Evolutionary conservation across 2,329 filamentous ascomycete genomes (phyloP).

Genomic region (Beauveria asiatica): DNA sequence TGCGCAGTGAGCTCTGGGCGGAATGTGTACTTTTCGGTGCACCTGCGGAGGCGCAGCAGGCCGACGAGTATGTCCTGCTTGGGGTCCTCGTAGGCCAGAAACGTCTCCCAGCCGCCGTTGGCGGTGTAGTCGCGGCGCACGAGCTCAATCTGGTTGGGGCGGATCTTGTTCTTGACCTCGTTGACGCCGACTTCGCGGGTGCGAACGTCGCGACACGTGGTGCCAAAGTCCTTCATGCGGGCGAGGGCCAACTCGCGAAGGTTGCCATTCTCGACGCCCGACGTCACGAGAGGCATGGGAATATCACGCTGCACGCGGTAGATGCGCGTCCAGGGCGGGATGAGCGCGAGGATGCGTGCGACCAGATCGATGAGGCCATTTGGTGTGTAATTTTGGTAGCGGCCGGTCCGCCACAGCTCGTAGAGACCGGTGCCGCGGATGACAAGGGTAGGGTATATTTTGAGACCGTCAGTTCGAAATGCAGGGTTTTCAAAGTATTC

Average conservation of each 20-base stretch:
- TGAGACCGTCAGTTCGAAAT: conserved; percentile 92
- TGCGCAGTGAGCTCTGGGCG: conserved; percentile 78
- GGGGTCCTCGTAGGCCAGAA: conserved; percentile 93
- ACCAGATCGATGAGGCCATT: conserved; percentile 95
- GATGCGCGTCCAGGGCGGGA: conserved; percentile 96
- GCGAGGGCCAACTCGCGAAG: conserved; percentile 85
- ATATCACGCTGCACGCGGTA: conserved; percentile 98
- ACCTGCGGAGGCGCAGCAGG: conserved; percentile 80
- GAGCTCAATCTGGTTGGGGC: conserved; percentile 91
- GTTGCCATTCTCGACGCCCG: conserved; percentile 96
- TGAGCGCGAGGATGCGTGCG: conserved; percentile 86
- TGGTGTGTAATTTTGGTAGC: conserved; percentile 98
- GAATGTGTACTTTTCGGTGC: conserved; percentile 85
- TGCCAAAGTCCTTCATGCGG: conserved; percentile 99
- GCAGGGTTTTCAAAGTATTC: conserved; percentile 97
- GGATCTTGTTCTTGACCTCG: conserved; percentile 97
- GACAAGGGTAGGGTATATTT: conserved; percentile 96
- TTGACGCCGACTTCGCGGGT: conserved; percentile 97
- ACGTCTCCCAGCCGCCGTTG: conserved; percentile 97
- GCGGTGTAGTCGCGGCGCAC: conserved; percentile 88
- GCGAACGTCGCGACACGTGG: conserved; percentile 89
- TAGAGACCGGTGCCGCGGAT: conserved; percentile 95
- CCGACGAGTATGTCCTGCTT: conserved; percentile 98
- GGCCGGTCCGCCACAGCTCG: conserved; percentile 91
- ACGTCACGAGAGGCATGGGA: conserved; percentile 99